Base-by-base conservation (phyloP, 2,329 filamentous ascomycete species). In the Pseudogymnoascus sp. region DNA sequence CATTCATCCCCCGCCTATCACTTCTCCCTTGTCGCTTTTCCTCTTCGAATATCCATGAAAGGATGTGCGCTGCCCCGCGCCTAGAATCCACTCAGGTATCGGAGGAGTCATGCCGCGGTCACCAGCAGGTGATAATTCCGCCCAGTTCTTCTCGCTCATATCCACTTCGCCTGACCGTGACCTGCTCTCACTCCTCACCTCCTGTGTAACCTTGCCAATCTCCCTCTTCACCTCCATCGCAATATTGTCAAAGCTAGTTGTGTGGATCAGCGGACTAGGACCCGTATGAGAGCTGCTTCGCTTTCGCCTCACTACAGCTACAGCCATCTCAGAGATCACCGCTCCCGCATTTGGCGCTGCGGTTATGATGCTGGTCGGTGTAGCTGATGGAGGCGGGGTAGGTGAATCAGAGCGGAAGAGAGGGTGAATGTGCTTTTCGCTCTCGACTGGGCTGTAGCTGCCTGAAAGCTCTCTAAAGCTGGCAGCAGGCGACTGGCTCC, bases 321-420 rank as follows among this genome's bases (percentile, higher is more conserved):
- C 81, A 83, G 16, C 77, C 72, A 28, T 77, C 78, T 84, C 80
- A 7, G 80, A 77, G 46, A 91, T 83, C 16, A 88, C 76, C 67
- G 87, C 83, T 3, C 85, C 88, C 2, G 86, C 86, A 42, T 86
- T 82, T 0, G 88, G 88, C 2, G 88, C 86, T 0, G 88, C 89
- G 9, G 85, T 78, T 59, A 93, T 87, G 14, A 87, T 80, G 0
- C 89, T 93, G 0, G 88, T 87, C 0, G 88, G 86, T 0, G 87
- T 89, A 1, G 82, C 80, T 5, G 84, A 75, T 0, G 88, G 84
- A 1, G 88, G 86, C 6, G 88, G 88, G 1, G 79, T 82, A 0
- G 87, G 87, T 42, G 85, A 89, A 71, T 90, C 88, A 5, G 86
- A 87, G 64, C 89, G 82, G 77, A 93, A 92, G 2, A 93, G 80